Conservation (phyloP, 2,329 filamentous ascomycete genomes). For the Pseudogymnoascus sp. region DNA sequence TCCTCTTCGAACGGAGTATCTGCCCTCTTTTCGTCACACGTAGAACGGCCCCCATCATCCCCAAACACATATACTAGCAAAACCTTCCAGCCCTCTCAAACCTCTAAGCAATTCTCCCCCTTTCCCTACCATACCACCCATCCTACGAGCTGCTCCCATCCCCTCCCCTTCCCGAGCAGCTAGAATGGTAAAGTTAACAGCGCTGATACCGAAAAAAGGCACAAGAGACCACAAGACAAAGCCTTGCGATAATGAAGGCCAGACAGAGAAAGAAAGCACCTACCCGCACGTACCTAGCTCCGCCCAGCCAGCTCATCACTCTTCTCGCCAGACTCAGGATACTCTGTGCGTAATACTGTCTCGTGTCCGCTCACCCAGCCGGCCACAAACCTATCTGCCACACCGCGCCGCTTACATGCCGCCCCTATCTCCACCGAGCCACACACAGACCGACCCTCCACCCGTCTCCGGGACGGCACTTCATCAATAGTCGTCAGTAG, state of each 20-base stretch:
- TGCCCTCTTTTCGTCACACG: background rate
- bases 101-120: background rate
- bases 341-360: background rate
- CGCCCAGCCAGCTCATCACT: background rate
- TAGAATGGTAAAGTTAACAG: background rate
- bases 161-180: too few relatives aligned
- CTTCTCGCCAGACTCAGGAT: background rate
- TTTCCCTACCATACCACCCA: too few relatives aligned
- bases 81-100: background rate
- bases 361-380: background rate
- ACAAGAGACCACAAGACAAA: background rate
- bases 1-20: background rate
- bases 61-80: background rate
- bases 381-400: background rate
- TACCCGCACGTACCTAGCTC: background rate
- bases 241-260: background rate
- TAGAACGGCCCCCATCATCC: background rate
- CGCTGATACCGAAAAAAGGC: background rate
- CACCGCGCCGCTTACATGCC: background rate
- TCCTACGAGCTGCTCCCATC: too few relatives aligned
- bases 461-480: background rate
- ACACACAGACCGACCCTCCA: background rate
- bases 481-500: background rate
- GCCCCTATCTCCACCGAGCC: background rate
- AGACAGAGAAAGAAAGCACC: background rate